Percentiles rank a stretch among this genome's conserved stretches.
phyloP scores from a whole-genome alignment of 2,329 filamentous ascomycete genomes.

The Talaromyces islandicus region DNA sequence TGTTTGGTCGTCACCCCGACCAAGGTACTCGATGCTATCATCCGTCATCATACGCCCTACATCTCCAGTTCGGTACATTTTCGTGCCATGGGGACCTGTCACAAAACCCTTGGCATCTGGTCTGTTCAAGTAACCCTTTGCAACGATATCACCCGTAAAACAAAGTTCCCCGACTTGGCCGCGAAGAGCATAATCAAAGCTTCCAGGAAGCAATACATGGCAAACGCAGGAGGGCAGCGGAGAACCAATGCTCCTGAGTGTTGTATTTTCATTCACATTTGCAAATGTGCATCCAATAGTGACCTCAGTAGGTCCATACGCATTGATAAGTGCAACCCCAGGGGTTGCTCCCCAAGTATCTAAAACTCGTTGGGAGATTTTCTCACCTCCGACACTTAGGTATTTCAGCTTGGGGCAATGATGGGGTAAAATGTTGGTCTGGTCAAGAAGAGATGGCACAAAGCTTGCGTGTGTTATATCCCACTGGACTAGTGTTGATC shows the following conservation, averaged over 20 bases:
- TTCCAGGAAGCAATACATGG: slow-evolving; percentile 23
- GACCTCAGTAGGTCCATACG: slow-evolving; percentile 31
- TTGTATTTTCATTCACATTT: slow-evolving; percentile 18
- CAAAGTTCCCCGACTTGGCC: slow-evolving; percentile 26
- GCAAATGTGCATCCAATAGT: slow-evolving; percentile 28
- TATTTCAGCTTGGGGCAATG: slow-evolving; percentile 22
- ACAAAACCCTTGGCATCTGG: slow-evolving; percentile 21
- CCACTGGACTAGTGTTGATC: slow-evolving; percentile 19
- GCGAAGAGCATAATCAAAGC: slow-evolving; percentile 16
- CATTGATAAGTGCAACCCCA: slow-evolving; percentile 22
- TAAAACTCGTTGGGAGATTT: slow-evolving; percentile 26
- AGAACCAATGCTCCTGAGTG: slow-evolving; percentile 24
- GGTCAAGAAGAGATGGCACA: slow-evolving; percentile 22
- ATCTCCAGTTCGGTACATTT: slow-evolving; percentile 35
- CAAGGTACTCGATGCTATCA: slow-evolving; percentile 27
- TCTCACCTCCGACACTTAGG: slow-evolving; percentile 30
- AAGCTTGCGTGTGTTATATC: slow-evolving; percentile 26
- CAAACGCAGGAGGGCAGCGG: slow-evolving; percentile 20
- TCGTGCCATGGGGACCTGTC: slow-evolving; percentile 14
- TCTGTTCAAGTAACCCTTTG: slow-evolving; percentile 23
- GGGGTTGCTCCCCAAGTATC: slow-evolving; percentile 24
- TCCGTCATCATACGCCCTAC: slow-evolving; percentile 27
- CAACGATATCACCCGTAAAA: slow-evolving; percentile 23
- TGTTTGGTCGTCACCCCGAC: slow-evolving; percentile 32
- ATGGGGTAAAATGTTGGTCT: slow-evolving; percentile 17